Evolutionary conservation across 2,329 filamentous ascomycete species (phyloP), one percentile per base, ranked within the genome.

Genomic region (Pseudodiploospora longispora): DNA sequence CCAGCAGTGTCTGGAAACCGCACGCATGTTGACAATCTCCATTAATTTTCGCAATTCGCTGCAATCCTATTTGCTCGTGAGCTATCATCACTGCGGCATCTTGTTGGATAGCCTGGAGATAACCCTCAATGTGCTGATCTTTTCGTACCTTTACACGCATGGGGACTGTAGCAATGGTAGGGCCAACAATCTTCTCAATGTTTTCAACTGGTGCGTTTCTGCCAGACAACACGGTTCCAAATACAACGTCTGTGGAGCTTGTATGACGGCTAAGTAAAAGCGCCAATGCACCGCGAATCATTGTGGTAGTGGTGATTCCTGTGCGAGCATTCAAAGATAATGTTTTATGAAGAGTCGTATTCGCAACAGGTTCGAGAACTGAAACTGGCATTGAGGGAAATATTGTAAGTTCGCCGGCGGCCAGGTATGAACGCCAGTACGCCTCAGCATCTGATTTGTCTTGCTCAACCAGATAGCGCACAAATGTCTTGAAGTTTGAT

Each of bases 91-190:
- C 27, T 12, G 12, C 34, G 9, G 36, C 36, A 6, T 34, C 10
- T n/a, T 34, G 12, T 19, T 43, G 41, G 6, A 43, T 27, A 5
- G 28, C 5, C 27, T 37, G 8, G 19, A 43, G 41, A 38, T 38
- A 43, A 5, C 8, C 12, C 10, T 4, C 9, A 6, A 43, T 27
- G 6, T 28, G 30, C 27, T 43, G 41, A 7, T 37, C 29, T 10
- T 30, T 12, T 10, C 10, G 32, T 28, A 36, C 32, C 27, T 50
- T 48, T 4, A 59, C 36, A 1, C 55, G 48, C 1, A 60, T 34
- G 5, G 59, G 59, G 0, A 62, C 52, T 5, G 55, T 59, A 2
- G 57, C 51, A 7, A 63, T 53, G 0, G 57, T 55, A 2, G 59
- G 59, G 1, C 55, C 60, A 2, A 52, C 47, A 1, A 60, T 50